These are phyloP conservation scores for Phytophthora aleatoria DNA, from an alignment of 352 stramenopile genomes.

Conservation along the genomic window DNA sequence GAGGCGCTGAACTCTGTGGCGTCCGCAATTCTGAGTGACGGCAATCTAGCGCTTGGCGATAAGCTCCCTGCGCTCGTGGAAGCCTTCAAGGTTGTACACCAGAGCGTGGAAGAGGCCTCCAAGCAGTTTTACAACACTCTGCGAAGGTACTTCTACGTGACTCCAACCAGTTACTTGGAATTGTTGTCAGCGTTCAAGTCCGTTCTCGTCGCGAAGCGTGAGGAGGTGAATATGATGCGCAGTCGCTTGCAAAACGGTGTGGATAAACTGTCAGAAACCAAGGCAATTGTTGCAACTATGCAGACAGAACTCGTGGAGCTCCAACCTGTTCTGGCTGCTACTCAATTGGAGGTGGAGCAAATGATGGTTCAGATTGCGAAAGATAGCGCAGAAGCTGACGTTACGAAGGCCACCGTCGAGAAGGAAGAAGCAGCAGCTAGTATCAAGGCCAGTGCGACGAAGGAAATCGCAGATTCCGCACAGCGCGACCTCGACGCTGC, in stretches of 20 bases:
- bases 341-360: conserved; percentile 84
- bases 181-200: conserved; percentile 92
- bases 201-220: conserved; percentile 88
- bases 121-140: conserved; percentile 89
- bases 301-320: conserved; percentile 84
- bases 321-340: conserved; percentile 77
- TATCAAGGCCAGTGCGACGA: conserved; percentile 85
- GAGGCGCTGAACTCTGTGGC: conserved; percentile 86
- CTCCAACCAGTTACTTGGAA: conserved; percentile 93
- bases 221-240: conserved; percentile 90
- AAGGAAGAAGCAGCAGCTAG: conserved; percentile 90
- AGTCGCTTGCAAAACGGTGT: conserved; percentile 84
- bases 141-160: conserved; percentile 93
- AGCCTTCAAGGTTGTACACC: conserved; percentile 87
- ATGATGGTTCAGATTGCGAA: conserved; percentile 92
- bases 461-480: conserved; percentile 91
- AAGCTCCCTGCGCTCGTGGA: conserved; percentile 63
- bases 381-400: conserved; percentile 90
- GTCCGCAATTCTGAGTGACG: conserved; percentile 84
- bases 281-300: conserved; percentile 83
- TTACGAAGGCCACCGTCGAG: conserved; percentile 84
- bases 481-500: conserved; percentile 89
- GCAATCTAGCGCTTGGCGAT: conserved; percentile 71
- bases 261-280: conserved; percentile 87
- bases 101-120: conserved; percentile 86